A percentile compares a stretch with the other conserved stretches of the same genome.
These are phyloP conservation scores for Plenodomus tracheiphilus DNA, from an alignment of 2,329 filamentous ascomycete genomes.

Conservation along the genomic window DNA sequence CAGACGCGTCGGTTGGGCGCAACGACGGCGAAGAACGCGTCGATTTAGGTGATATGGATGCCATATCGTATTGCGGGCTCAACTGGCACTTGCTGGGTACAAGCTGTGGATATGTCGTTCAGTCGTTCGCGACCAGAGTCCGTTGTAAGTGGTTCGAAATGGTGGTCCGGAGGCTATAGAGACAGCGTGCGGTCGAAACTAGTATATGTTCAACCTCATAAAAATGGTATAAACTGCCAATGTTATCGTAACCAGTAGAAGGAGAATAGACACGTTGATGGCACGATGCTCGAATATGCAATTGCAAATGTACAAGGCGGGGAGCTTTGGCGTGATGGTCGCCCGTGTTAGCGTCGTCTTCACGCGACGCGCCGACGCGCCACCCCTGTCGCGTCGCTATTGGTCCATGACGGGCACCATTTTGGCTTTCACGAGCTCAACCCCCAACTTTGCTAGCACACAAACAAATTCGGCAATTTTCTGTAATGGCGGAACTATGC, in stretches of 20 bases:
- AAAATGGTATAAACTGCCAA: not conserved
- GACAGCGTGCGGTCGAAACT: too few species aligned
- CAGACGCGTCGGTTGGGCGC: constrained; percentile 19
- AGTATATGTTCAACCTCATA: too few species aligned
- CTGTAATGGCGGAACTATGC: too few species aligned
- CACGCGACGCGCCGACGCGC: not conserved
- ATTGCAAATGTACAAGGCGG: constrained; percentile 15
- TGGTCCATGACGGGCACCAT: not conserved
- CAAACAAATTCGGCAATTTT: too few species aligned
- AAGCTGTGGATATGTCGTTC: not conserved
- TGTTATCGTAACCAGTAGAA: not conserved
- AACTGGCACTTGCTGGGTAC: not conserved
- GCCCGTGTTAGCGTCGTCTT: not conserved
- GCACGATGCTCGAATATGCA: constrained; percentile 5
- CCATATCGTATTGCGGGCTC: not conserved
- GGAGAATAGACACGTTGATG: not conserved
- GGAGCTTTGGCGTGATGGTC: constrained; percentile 4
- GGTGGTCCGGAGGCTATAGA: too few species aligned
- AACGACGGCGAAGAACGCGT: constrained; percentile 2
- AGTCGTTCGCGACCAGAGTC: not conserved
- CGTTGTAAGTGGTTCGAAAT: too few species aligned
- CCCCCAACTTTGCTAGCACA: too few species aligned
- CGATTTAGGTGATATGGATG: not conserved
- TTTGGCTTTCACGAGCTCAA: not conserved
- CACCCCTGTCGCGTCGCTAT: not conserved